These are phyloP conservation scores for Talaromyces nanjingensis DNA, from an alignment of 495 filamentous ascomycete species.

Conservation along the genomic window DNA sequence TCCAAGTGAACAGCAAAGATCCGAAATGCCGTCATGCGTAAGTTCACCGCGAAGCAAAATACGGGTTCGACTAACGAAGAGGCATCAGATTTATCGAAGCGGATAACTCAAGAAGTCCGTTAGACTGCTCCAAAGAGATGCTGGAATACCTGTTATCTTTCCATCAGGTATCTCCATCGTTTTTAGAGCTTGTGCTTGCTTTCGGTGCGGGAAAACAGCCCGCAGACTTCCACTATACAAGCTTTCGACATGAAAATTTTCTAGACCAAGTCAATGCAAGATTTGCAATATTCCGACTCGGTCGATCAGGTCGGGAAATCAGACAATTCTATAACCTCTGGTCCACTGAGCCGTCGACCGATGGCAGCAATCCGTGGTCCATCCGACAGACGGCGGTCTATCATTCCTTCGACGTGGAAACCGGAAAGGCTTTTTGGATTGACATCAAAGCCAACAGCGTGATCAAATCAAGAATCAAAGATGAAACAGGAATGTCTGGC, in stretches of 20 bases:
- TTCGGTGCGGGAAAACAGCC: neutral
- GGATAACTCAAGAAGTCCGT: neutral
- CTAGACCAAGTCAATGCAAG: neutral
- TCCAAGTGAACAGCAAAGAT: neutral
- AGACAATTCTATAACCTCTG: neutral
- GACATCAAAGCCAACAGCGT: neutral
- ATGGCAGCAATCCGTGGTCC: neutral
- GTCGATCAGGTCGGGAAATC: neutral
- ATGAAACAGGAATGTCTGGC: neutral
- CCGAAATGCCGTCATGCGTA: neutral
- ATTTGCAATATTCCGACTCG: neutral
- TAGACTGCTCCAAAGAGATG: neutral
- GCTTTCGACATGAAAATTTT: neutral
- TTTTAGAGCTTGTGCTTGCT: constrained; percentile 1
- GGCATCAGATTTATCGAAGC: neutral
- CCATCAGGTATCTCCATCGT: neutral
- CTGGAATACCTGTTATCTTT: neutral
- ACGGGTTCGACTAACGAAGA: neutral
- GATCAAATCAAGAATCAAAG: neutral
- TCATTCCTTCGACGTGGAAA: neutral
- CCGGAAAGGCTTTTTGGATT: neutral
- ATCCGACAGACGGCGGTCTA: neutral
- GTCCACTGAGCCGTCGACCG: neutral
- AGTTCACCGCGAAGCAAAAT: neutral
- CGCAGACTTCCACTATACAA: neutral